These are phyloP conservation scores for Xanthoconium stramineum DNA, from an alignment of 768 basidiomycete species.

Conservation along the genomic window DNA sequence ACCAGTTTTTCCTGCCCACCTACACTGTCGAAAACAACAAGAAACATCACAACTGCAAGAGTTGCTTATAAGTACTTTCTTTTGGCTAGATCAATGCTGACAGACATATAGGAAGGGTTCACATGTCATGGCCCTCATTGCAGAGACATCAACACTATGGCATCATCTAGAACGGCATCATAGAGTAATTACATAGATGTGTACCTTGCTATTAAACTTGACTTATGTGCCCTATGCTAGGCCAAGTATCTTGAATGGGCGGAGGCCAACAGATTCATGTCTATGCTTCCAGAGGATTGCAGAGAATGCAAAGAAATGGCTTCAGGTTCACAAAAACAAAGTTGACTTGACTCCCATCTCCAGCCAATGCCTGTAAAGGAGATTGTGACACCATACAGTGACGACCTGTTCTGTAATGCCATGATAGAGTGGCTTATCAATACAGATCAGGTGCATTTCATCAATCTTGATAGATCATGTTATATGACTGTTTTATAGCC, in stretches of 20 bases:
- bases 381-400: not conserved
- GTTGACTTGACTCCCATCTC: not conserved
- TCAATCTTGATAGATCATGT: not conserved
- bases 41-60: not conserved
- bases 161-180: not conserved
- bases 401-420: not conserved
- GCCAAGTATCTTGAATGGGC: not conserved
- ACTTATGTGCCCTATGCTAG: not conserved
- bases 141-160: not conserved
- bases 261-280: not conserved
- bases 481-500: not conserved
- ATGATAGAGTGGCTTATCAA: not conserved
- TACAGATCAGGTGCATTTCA: not conserved
- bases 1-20: not conserved
- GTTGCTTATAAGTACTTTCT: not conserved
- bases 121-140: not conserved
- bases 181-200: not conserved
- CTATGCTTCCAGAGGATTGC: not conserved
- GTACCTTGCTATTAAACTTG: not conserved
- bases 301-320: not conserved
- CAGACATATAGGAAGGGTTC: not conserved
- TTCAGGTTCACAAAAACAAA: not conserved
- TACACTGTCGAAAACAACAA: not conserved
- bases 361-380: not conserved
- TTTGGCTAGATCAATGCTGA: no score